A percentile compares a stretch with the other conserved stretches of the same genome.
phyloP scores from a whole-genome alignment of 805 yeast genomes.

The Yamadazyma phyllophila region DNA sequence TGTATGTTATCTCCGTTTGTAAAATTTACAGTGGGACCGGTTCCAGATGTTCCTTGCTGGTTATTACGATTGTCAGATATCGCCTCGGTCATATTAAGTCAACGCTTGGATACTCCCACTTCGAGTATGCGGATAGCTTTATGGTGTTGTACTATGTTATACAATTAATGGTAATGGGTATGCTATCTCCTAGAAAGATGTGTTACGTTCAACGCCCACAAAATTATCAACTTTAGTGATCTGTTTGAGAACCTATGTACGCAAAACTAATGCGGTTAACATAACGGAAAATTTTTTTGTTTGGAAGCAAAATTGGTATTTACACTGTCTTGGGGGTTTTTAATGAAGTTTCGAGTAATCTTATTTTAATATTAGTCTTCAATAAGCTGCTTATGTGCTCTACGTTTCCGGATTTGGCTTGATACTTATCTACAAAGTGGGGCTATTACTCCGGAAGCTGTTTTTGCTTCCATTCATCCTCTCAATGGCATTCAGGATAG shows the following conservation, averaged over 20 bases:
- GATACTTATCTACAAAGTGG: too few relatives aligned
- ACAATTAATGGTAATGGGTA: neutral
- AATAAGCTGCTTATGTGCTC: too few relatives aligned
- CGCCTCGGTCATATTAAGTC: slow-evolving; percentile 1
- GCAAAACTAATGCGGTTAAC: slow-evolving; percentile 7
- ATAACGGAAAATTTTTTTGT: slow-evolving; percentile 5
- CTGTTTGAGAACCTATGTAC: slow-evolving; percentile 7
- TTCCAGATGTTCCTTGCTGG: neutral
- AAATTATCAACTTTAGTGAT: slow-evolving; percentile 2
- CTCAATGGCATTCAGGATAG: too few relatives aligned
- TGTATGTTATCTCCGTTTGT: slow-evolving; percentile 33
- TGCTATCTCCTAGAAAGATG: neutral
- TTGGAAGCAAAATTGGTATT: slow-evolving; percentile 3
- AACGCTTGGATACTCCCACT: neutral
- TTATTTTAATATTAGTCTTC: too few relatives aligned
- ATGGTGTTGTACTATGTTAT: neutral
- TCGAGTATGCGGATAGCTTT: neutral
- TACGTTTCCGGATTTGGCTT: too few relatives aligned
- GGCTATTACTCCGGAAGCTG: too few relatives aligned
- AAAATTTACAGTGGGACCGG: neutral
- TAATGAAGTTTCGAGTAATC: neutral
- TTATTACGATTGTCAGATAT: neutral
- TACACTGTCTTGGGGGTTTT: neutral
- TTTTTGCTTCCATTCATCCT: too few relatives aligned
- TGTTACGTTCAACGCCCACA: slow-evolving; percentile 1